A percentile compares a stretch with the other conserved stretches of the same genome.
Evolutionary conservation across 2,329 filamentous ascomycete genomes (phyloP).

Genomic region (Trichophyton rubrum): DNA sequence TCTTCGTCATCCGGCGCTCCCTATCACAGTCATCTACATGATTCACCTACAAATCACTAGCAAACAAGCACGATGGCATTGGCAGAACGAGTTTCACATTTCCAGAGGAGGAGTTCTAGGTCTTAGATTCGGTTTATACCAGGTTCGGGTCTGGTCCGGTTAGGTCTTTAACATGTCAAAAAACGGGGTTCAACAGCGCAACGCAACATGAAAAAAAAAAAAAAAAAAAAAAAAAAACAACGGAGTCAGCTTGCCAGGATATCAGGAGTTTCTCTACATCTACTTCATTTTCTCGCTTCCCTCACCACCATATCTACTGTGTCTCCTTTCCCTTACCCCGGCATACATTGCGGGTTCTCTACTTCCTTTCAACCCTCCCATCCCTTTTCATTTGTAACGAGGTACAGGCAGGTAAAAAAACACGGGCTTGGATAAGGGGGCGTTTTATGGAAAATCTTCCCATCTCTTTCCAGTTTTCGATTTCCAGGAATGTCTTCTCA

Average conservation of each 20-base stretch:
- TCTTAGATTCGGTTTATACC: not conserved
- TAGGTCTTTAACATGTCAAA: not conserved
- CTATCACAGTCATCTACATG: slow-evolving; percentile 14
- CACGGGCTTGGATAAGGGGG: not conserved
- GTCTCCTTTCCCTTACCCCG: not conserved
- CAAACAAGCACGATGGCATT: not conserved
- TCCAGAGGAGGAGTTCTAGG: not conserved
- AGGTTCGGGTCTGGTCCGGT: not conserved
- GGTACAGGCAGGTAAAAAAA: not conserved
- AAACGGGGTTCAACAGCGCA: slow-evolving; percentile 5
- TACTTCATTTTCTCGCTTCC: no score
- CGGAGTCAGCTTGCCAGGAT: not conserved
- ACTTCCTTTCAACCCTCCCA: not conserved
- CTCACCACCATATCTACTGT: not conserved
- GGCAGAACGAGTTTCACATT: not conserved
- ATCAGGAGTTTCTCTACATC: not conserved
- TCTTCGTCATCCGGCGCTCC: slow-evolving; percentile 37
- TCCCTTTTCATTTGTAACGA: not conserved
- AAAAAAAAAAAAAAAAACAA: not conserved
- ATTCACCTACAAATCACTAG: no score
- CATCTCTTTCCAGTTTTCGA: not conserved
- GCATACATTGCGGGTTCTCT: not conserved
- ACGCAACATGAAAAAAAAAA: not conserved
- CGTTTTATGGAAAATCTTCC: not conserved
- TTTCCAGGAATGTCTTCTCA: not conserved